phyloP scores from a whole-genome alignment of 2,329 filamentous ascomycete species.

The Phialophora tarda region DNA sequence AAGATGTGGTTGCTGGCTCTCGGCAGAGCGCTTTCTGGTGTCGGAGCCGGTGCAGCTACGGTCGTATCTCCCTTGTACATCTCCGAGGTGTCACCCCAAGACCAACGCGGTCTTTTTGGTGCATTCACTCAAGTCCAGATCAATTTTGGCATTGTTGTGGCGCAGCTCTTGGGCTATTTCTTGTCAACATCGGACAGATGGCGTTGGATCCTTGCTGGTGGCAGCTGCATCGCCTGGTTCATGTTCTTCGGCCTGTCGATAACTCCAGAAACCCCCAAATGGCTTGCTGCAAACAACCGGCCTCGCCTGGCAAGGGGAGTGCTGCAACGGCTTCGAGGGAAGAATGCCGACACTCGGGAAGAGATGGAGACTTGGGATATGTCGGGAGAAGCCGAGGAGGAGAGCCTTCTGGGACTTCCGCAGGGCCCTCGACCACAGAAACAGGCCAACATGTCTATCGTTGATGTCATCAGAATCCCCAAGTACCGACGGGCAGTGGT shows the following conservation, averaged over 20 bases:
- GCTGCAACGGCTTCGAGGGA: slow-evolving; percentile 77
- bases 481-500: slow-evolving; percentile 75
- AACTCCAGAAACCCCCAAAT: slow-evolving; percentile 84
- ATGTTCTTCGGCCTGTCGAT: slow-evolving; percentile 73
- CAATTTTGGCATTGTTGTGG: slow-evolving; percentile 83
- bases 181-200: slow-evolving; percentile 78
- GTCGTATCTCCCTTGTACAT: slow-evolving; percentile 96
- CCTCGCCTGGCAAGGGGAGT: slow-evolving; percentile 67
- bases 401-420: slow-evolving; percentile 45
- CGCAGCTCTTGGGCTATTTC: slow-evolving; percentile 86
- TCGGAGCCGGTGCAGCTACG: slow-evolving; percentile 85
- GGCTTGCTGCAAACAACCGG: slow-evolving; percentile 73
- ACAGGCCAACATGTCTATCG: slow-evolving; percentile 60
- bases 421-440: slow-evolving; percentile 64
- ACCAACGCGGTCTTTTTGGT: slow-evolving; percentile 77
- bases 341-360: slow-evolving; percentile 70
- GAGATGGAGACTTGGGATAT: slow-evolving; percentile 70
- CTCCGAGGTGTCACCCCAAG: slow-evolving; percentile 81
- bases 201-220: slow-evolving; percentile 80
- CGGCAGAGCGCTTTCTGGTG: slow-evolving; percentile 78
- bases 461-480: slow-evolving; percentile 65
- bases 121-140: slow-evolving; percentile 90
- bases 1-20: slow-evolving; percentile 70
- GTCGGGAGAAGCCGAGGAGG: slow-evolving; percentile 31
- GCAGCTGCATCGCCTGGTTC: slow-evolving; percentile 68